Percentiles rank a stretch among this genome's conserved stretches.
Evolutionary conservation across 2,329 filamentous ascomycete genomes (phyloP).

Genomic region (Stylonectria norvegica): DNA sequence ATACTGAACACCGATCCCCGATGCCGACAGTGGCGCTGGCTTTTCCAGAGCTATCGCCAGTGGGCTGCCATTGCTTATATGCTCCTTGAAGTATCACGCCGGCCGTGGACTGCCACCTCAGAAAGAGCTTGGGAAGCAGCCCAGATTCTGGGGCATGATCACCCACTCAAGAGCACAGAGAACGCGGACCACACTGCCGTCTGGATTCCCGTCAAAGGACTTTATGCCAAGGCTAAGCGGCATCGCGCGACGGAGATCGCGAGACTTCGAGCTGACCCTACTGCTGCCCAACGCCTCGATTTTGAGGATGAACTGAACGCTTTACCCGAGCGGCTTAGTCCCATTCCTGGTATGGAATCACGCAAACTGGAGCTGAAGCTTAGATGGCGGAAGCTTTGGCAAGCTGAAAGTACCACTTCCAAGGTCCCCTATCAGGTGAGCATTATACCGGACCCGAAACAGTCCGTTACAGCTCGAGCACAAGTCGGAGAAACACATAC

Average conservation of each 20-base stretch:
- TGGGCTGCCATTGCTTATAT: slow-evolving; percentile 21
- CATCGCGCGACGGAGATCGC: slow-evolving; percentile 14
- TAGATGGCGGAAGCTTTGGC: slow-evolving; percentile 18
- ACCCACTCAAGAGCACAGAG: slow-evolving; percentile 13
- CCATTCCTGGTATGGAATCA: slow-evolving; percentile 19
- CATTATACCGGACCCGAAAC: slow-evolving; percentile 5
- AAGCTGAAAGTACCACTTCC: slow-evolving; percentile 6
- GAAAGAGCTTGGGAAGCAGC: slow-evolving; percentile 20
- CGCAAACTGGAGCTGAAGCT: slow-evolving; percentile 16
- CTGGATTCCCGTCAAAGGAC: slow-evolving; percentile 19
- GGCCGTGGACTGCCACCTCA: slow-evolving; percentile 16
- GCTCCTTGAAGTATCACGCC: slow-evolving; percentile 15
- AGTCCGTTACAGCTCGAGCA: neutral
- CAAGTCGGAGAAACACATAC: slow-evolving; percentile 12
- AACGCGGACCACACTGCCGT: slow-evolving; percentile 16
- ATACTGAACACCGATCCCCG: slow-evolving; percentile 18
- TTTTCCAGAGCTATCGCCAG: slow-evolving; percentile 16
- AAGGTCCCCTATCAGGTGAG: slow-evolving; percentile 3
- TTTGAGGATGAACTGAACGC: slow-evolving; percentile 18
- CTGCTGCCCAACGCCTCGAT: slow-evolving; percentile 15
- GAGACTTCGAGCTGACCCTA: slow-evolving; percentile 13
- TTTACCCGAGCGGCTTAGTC: slow-evolving; percentile 16
- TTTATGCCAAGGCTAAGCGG: slow-evolving; percentile 15
- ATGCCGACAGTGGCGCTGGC: slow-evolving; percentile 19
- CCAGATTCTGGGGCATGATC: slow-evolving; percentile 19